Base-by-base conservation (phyloP, 1,284 basidiomycete genomes). In the Coniferiporia sulphurascens region DNA sequence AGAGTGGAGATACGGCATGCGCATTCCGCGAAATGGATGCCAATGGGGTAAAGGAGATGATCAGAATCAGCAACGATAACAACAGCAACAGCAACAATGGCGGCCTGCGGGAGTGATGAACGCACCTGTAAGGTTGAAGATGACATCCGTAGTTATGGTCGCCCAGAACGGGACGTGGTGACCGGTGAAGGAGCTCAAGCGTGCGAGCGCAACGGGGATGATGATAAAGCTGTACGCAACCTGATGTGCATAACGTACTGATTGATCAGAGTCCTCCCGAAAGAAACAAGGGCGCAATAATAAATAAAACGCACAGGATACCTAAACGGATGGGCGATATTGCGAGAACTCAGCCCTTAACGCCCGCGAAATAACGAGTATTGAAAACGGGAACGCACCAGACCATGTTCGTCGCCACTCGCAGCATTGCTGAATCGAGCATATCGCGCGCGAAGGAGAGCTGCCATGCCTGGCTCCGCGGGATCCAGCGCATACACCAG, bases 61-160 rank as follows among this genome's bases (percentile, higher is more conserved):
- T 27, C 27, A 27, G 27, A 27, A 27, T 27, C 27, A 27, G 27
- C 27, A 5, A 2, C 38, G 15, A 10, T 8, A 41, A 15, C 38
- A 41, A 41, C 12, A 41, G 38, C 27, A 27, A 5, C 27, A 5
- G 3, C 38, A 8, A 10, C 38, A 41, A 15, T 8, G 9, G 9
- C 12, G 9, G 38, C 9, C 38, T 41, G 38, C 15, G 15, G 38
- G 52, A 43, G 19, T 10, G 7, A 15, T 19, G 15, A 41, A 51
- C 57, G 8, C 48, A 70, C 74, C 74, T 9, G 68, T 74, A 35
- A 74, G 65, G 52, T 74, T 75, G 66, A 74, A 74, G 9, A 74
- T 62, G 4, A 71, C 61, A 50, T 65, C 72, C 4, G 70, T 66
- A 1, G 68, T 46, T 13, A 72, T 63, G 4, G 65, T 71, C n/a